Percentiles rank a stretch among this genome's conserved stretches.
These are phyloP conservation scores for Clitopilus hobsonii DNA, from an alignment of 768 basidiomycete species.

Conservation along the genomic window DNA sequence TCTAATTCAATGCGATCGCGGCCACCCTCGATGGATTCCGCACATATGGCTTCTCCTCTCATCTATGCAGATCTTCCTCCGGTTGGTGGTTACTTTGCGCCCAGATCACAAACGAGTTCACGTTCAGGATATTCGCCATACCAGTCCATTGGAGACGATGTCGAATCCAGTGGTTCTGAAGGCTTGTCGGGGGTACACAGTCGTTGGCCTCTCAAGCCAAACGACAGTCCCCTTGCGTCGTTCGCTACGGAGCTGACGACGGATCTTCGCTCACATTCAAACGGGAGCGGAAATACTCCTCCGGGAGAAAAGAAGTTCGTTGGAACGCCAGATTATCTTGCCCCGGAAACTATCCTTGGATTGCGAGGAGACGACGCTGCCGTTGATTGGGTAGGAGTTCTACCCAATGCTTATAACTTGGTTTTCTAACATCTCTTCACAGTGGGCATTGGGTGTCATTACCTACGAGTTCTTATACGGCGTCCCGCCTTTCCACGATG, in stretches of 20 bases:
- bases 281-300: constrained; percentile 59
- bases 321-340: constrained; percentile 96
- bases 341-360: constrained; percentile 93
- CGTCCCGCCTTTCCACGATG: constrained; percentile 95
- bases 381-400: constrained; percentile 87
- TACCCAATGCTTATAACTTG: neutral
- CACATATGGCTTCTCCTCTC: constrained; percentile 74
- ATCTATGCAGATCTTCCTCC: constrained; percentile 50
- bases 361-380: constrained; percentile 91
- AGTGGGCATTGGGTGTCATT: constrained; percentile 99
- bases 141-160: constrained; percentile 72
- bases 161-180: constrained; percentile 87
- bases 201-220: constrained; percentile 42
- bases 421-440: constrained; percentile 12
- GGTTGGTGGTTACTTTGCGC: constrained; percentile 79
- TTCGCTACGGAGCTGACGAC: constrained; percentile 84
- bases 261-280: constrained; percentile 76
- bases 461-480: constrained; percentile 98
- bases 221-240: constrained; percentile 80
- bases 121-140: constrained; percentile 64
- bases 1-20: constrained; percentile 64
- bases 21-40: constrained; percentile 78
- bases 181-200: constrained; percentile 53
- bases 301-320: constrained; percentile 92
- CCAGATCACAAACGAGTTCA: constrained; percentile 54